Evolutionary conservation across 2,329 filamentous ascomycete genomes (phyloP), one percentile per base, ranked within the genome.

Genomic region (Arachnopeziza araneosa): DNA sequence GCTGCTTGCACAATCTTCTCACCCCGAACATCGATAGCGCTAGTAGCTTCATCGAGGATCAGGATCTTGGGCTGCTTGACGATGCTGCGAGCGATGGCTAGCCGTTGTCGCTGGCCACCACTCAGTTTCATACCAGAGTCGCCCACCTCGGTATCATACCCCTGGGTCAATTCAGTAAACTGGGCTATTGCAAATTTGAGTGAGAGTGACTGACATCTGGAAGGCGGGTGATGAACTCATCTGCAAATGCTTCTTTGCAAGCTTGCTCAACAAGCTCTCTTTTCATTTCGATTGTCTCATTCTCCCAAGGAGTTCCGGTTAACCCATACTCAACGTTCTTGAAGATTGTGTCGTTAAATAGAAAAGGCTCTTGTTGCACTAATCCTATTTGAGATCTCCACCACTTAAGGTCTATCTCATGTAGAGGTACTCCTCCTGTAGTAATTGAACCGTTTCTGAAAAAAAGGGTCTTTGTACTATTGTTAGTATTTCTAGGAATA

Each of bases 61-160:
- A 90, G 75, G 55, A 90, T 86, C 1, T 78, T 77, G 0, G 90
- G 89, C 62, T 87, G 79, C 60, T 87, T 84, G 54, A 93, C 80
- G 62, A 93, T 90, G 49, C 85, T 87, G 30, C 90, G 80, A 1
- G 1, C 87, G 85, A 60, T 91, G 2, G 89, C 88, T 14, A 95
- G 81, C 1, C 91, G 82, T 71, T 95, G 90, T 7, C 89, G 82
- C 70, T 96, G 90, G 0, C 91, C 91, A n/a, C 90, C 89, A 14
- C 88, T 91, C 1, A 96, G 77, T 70, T 90, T 91, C 53, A 88
- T 87, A 4, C 91, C 91, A 30, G 90, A 90, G 53, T 92, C 90
- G 1, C 92, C 92, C 1, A 96, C 80, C 0, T 84, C 61, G 0
- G 93, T 96, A 22, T 83, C 76, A 73, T 92, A 93, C 1, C 88